Conservation (phyloP, 352 stramenopile species). For the Phytophthora idaei region DNA sequence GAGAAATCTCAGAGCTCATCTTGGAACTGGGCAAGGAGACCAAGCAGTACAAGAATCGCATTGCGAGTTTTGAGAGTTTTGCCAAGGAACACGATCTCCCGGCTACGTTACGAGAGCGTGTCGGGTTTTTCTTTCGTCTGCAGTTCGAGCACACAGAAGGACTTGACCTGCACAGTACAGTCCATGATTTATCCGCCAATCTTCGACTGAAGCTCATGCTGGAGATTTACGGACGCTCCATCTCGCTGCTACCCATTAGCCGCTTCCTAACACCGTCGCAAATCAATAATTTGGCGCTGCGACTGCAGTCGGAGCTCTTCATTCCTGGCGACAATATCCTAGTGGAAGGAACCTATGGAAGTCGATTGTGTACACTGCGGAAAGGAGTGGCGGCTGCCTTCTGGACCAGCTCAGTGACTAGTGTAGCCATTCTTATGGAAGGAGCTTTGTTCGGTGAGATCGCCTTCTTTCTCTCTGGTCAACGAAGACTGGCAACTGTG, state of each 20-base stretch:
- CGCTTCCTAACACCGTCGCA: constrained; percentile 56
- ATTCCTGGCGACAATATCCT: constrained; percentile 73
- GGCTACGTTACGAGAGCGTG: constrained; percentile 51
- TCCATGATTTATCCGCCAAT: constrained; percentile 71
- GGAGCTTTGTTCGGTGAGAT: constrained; percentile 74
- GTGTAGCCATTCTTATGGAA: constrained; percentile 59
- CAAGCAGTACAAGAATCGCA: constrained; percentile 71
- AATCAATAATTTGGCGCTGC: constrained; percentile 69
- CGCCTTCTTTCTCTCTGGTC: constrained; percentile 63
- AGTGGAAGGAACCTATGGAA: constrained; percentile 63
- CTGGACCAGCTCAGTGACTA: constrained; percentile 57
- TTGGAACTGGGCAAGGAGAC: constrained; percentile 73
- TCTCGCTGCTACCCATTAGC: constrained; percentile 59
- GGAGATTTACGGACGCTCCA: constrained; percentile 66
- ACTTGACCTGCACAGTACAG: constrained; percentile 51
- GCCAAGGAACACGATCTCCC: constrained; percentile 65
- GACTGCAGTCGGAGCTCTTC: constrained; percentile 68
- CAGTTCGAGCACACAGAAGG: constrained; percentile 65
- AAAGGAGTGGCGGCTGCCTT: constrained; percentile 63
- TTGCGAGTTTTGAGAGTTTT: constrained; percentile 80
- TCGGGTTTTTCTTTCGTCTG: constrained; percentile 65
- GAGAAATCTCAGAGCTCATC: constrained; percentile 80
- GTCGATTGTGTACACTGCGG: constrained; percentile 63
- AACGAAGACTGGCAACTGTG: constrained; percentile 66
- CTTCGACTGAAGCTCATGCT: constrained; percentile 78